Conservation (phyloP, 805 yeast species). For the Lipomyces orientalis region DNA sequence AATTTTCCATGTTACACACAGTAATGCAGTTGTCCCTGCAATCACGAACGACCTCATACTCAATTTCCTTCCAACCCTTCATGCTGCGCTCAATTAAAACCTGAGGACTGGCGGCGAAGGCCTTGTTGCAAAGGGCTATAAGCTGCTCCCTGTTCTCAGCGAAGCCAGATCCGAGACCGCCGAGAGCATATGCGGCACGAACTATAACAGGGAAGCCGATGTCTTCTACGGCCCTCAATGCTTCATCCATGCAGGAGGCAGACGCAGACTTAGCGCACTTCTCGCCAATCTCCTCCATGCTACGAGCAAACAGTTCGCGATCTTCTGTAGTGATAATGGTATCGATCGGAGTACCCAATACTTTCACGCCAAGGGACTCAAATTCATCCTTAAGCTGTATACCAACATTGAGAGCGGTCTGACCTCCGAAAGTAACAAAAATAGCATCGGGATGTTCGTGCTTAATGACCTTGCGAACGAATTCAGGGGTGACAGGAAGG, state of each 20-base stretch:
- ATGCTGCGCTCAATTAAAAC: conserved; percentile 92
- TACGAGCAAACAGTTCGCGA: conserved; percentile 91
- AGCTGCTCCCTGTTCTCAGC: conserved; percentile 87
- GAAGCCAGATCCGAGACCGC: conserved; percentile 98
- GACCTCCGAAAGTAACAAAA: conserved; percentile 97
- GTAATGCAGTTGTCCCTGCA: conserved; percentile 97
- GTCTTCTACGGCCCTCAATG: conserved; percentile 78
- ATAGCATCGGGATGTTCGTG: conserved; percentile 97
- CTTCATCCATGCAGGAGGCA: conserved; percentile 79
- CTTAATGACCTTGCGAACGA: conserved; percentile 91
- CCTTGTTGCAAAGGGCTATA: conserved; percentile 81
- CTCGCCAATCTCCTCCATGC: conserved; percentile 94
- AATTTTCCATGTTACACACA: conserved; percentile 99
- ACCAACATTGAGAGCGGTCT: conserved; percentile 96
- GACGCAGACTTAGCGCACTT: conserved; percentile 95
- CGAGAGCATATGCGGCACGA: conserved; percentile 96
- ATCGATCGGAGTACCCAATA: conserved; percentile 94
- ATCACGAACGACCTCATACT: conserved; percentile 98
- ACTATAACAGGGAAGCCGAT: conserved; percentile 96
- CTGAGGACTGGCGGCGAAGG: conserved; percentile 96
- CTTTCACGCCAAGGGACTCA: conserved; percentile 88
- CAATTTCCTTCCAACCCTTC: conserved; percentile 99
- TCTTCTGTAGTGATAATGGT: conserved; percentile 98
- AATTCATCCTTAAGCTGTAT: conserved; percentile 94
- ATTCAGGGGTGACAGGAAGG: conserved; percentile 96